Evolutionary conservation across 2,329 filamentous ascomycete species (phyloP).

Genomic region (Chaetothyriales sp.): DNA sequence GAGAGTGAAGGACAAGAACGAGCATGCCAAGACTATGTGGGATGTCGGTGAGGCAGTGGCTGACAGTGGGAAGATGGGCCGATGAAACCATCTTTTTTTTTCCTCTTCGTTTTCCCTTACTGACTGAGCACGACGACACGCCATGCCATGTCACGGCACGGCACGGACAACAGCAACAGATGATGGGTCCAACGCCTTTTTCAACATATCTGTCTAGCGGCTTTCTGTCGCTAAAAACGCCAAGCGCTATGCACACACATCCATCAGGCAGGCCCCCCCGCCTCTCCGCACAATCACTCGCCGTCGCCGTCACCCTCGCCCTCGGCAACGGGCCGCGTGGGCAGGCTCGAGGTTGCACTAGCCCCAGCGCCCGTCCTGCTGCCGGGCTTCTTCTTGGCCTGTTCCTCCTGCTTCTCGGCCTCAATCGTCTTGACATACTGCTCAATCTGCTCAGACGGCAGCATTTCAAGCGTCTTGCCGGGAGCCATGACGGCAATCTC

Average conservation of each 20-base stretch:
- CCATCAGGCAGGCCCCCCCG: not conserved
- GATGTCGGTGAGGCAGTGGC: conserved; percentile 62
- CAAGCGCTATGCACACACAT: not conserved
- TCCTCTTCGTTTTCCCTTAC: not conserved
- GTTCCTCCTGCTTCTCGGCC: conserved; percentile 98
- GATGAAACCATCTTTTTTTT: conserved; percentile 8
- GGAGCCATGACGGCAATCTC: conserved; percentile 98
- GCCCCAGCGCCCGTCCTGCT: conserved; percentile 30
- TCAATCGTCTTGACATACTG: conserved; percentile 97
- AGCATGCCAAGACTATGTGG: conserved; percentile 49
- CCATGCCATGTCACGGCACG: not conserved
- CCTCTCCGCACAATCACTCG: conserved; percentile 7
- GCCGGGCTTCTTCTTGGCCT: conserved; percentile 87
- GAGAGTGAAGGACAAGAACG: conserved; percentile 45
- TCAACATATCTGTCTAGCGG: not conserved
- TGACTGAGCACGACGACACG: no score
- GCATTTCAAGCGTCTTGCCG: conserved; percentile 79
- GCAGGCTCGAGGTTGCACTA: conserved; percentile 50
- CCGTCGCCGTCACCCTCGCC: conserved; percentile 21
- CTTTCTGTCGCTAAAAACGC: not conserved
- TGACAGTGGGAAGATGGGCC: conserved; percentile 48
- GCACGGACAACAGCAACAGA: no score
- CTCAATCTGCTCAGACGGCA: conserved; percentile 92
- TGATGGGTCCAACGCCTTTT: no score
- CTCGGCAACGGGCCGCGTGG: conserved; percentile 44